Base-by-base conservation (phyloP, 805 yeast genomes). In the Pichia membranifaciens region DNA sequence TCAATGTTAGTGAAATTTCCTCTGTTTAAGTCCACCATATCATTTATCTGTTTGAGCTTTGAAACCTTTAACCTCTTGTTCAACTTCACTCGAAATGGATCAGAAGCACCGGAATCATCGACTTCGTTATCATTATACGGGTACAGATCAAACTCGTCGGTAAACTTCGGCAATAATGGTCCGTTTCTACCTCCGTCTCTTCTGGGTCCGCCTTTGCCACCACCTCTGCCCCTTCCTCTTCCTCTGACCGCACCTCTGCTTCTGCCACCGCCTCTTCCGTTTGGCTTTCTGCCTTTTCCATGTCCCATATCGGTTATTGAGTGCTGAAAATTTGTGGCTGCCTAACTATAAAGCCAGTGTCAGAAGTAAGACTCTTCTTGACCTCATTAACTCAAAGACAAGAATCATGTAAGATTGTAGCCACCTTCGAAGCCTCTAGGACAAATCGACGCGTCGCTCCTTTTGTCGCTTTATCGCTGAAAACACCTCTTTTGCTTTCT, bases 221-320 rank as follows among this genome's bases (percentile, higher is more conserved):
- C 56, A 12, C 61, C 45, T 17, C 41, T 31, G 17, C 38, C 37
- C 5, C 33, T 38, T 31, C 45, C 45, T 13, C 50, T 35, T n/a
- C 40, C 28, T 22, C 45, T 53, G 7, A 65, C 56, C 8, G 61
- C 45, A 9, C 57, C 55, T 17, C 62, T 51, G 15, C 55, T 49
- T 16, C 57, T 52, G 39, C 72, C 64, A 6, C 73, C 62, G 2
- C 66, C 45, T 20, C 47, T 28, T 36, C 37, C 9, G 5, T 21
- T n/a, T 13, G 37, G 18, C 32, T 38, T 25, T 17, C 43, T 22
- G 12, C 54, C 28, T 37, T 61, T 50, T 32, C 47, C 44, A 32
- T 21, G 33, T 15, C 34, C 41, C 44, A 39, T 39, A 33, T 16
- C 29, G 2, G 20, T 8, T 12, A 17, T 33, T 9, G 6, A 15